Conservation (phyloP, 768 basidiomycete species). For the Rubroboletus satanas region DNA sequence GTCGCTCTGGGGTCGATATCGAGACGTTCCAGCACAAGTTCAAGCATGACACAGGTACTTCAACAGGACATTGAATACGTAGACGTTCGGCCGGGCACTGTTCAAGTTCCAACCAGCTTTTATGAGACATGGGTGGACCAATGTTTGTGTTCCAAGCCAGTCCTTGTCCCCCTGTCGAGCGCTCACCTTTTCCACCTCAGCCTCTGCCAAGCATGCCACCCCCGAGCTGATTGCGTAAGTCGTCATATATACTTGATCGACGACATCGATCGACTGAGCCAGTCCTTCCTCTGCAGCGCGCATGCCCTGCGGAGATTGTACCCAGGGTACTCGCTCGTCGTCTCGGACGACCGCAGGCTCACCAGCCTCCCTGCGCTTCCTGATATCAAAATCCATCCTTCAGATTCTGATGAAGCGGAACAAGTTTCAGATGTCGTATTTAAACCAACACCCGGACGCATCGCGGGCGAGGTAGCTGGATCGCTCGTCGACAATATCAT, state of each 20-base stretch:
- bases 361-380: slow-evolving; percentile 52
- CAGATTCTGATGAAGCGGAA: slow-evolving; percentile 47
- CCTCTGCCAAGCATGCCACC: slow-evolving; percentile 49
- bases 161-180: background rate
- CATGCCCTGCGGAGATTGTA: slow-evolving; percentile 54
- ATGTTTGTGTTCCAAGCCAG: slow-evolving; percentile 32
- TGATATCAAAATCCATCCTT: slow-evolving; percentile 40
- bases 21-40: background rate
- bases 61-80: slow-evolving; percentile 27
- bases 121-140: slow-evolving; percentile 51
- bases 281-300: slow-evolving; percentile 25
- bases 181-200: slow-evolving; percentile 27
- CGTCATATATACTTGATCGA: background rate
- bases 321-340: slow-evolving; percentile 57
- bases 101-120: slow-evolving; percentile 33
- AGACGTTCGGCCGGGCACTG: slow-evolving; percentile 11
- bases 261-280: slow-evolving; percentile 4
- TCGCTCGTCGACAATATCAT: slow-evolving; percentile 47
- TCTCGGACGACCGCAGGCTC: slow-evolving; percentile 45
- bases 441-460: slow-evolving; percentile 41
- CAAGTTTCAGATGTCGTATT: slow-evolving; percentile 50
- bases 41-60: slow-evolving; percentile 10
- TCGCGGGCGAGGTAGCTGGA: slow-evolving; percentile 44
- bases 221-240: slow-evolving; percentile 47
- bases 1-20: background rate